phyloP scores from a whole-genome alignment of 192 early-diverging fungal species.

The Coemansia sp. region DNA sequence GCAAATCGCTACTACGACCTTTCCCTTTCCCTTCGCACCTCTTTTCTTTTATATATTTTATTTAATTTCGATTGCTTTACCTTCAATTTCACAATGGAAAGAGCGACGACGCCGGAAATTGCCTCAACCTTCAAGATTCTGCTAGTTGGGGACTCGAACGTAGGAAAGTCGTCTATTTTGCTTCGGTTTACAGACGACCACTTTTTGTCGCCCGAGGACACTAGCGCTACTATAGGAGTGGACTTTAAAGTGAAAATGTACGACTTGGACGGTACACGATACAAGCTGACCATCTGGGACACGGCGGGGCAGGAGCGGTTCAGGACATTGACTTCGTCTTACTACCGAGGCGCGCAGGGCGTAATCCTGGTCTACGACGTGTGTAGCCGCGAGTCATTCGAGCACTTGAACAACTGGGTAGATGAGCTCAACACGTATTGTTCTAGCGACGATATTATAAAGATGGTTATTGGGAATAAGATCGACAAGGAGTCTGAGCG shows the following conservation, averaged over 20 bases:
- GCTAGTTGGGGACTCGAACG: conserved; percentile 93
- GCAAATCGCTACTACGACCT: neutral
- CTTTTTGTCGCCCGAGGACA: conserved; percentile 91
- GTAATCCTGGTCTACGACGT: conserved; percentile 99
- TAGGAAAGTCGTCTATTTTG: conserved; percentile 92
- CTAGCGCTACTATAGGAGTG: conserved; percentile 90
- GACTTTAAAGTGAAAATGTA: conserved; percentile 97
- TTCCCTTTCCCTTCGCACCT: neutral
- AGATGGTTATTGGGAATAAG: conserved; percentile 99
- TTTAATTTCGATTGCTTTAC: neutral
- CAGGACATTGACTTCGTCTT: conserved; percentile 94
- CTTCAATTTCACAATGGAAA: neutral
- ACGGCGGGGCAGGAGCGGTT: conserved; percentile 99
- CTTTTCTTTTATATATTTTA: conserved; percentile 9
- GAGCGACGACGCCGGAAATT: conserved; percentile 45
- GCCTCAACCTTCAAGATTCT: conserved; percentile 92
- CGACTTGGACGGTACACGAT: conserved; percentile 80
- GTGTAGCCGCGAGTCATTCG: conserved; percentile 90
- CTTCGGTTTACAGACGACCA: conserved; percentile 93
- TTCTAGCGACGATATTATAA: conserved; percentile 83
- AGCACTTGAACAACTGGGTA: conserved; percentile 92
- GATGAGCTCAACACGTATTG: conserved; percentile 94
- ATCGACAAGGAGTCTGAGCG: conserved; percentile 83
- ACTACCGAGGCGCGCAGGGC: conserved; percentile 97
- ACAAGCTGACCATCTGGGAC: conserved; percentile 98